Evolutionary conservation across 805 yeast species (phyloP), one percentile per base, ranked within the genome.

Genomic region (Isabelozyma heimii): DNA sequence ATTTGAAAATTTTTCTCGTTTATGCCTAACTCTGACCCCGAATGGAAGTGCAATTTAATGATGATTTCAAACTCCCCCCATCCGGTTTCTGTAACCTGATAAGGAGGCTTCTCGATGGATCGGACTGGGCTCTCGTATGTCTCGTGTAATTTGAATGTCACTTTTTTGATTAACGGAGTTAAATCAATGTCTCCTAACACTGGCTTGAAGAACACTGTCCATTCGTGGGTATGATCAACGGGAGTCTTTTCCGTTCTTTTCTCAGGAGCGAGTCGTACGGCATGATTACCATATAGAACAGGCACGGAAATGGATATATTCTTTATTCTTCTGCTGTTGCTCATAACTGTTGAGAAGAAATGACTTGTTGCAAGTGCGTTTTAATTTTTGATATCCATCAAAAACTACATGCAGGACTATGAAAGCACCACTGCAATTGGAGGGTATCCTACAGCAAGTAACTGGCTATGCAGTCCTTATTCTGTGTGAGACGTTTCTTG

Each of bases 11-110:
- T 85, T 72, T 94, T 94, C 62, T 94, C 99, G 56, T 84, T 85
- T 33, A 73, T 69, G 2, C 77, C 76, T 40, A 73, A 58, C 42
- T 73, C 79, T 13, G 95, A 85, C 28, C 89, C 96, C n/a, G 85
- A 79, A 37, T 84, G 85, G 66, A 94, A 94, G 65, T 85, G 91
- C 14, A 94, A 81, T 62, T 91, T 89, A 47, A 94, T 84, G 37
- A 88, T 82, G 52, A 94, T 87, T 61, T 94, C 99, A 67, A 94
- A 94, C 66, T 94, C 99, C 56, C 99, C 99, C 99, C 99, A 94
- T 0, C 99, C 99, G 0, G 98, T 89, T 62, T 94, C 99, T 1
- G 96, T 87, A 27, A 94, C 90, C 65, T 91, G 96, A 60, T 87
- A 94, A 0, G 99, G 99, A 1, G 98, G 97, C 28, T 75, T 64